Conservation (phyloP, 495 filamentous ascomycete genomes). For the Neurospora discreta region DNA sequence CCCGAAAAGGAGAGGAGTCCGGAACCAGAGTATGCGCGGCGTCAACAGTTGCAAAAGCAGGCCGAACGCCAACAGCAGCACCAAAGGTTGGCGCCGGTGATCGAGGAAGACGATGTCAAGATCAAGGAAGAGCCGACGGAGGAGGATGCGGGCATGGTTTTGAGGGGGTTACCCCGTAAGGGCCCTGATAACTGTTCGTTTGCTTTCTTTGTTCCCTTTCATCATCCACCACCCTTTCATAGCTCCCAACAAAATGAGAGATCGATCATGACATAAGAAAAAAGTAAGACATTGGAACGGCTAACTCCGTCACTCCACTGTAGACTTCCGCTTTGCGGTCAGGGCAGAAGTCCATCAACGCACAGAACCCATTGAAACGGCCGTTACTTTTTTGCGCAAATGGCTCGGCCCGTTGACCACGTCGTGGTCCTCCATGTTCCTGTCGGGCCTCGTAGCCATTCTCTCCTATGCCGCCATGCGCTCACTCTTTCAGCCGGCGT, state of each 20-base stretch:
- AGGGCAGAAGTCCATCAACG: slow-evolving; percentile 80
- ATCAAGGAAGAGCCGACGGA: slow-evolving; percentile 23
- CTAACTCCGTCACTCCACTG: slow-evolving; percentile 15
- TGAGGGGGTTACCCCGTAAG: slow-evolving; percentile 7
- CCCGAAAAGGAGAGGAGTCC: slow-evolving; percentile 41
- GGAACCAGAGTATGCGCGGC: slow-evolving; percentile 28
- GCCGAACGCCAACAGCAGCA: slow-evolving; percentile 4
- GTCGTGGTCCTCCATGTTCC: slow-evolving; percentile 54
- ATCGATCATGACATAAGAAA: background rate
- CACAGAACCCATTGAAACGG: slow-evolving; percentile 70
- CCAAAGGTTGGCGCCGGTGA: background rate
- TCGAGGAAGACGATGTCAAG: slow-evolving; percentile 6
- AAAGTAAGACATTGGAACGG: background rate
- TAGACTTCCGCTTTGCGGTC: slow-evolving; percentile 79
- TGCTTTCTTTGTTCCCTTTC: slow-evolving; percentile 7
- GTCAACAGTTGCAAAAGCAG: slow-evolving; percentile 11
- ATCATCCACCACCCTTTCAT: background rate
- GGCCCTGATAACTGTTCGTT: slow-evolving; percentile 28
- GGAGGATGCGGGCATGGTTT: background rate
- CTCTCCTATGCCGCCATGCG: slow-evolving; percentile 50
- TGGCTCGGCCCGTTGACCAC: slow-evolving; percentile 46
- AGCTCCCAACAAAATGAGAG: background rate
- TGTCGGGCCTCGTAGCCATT: slow-evolving; percentile 42
- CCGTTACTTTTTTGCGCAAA: slow-evolving; percentile 50
- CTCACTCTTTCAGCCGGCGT: slow-evolving; percentile 54